Conservation (phyloP, 129 eudicot genomes). For the Pulicaria dysenterica region DNA sequence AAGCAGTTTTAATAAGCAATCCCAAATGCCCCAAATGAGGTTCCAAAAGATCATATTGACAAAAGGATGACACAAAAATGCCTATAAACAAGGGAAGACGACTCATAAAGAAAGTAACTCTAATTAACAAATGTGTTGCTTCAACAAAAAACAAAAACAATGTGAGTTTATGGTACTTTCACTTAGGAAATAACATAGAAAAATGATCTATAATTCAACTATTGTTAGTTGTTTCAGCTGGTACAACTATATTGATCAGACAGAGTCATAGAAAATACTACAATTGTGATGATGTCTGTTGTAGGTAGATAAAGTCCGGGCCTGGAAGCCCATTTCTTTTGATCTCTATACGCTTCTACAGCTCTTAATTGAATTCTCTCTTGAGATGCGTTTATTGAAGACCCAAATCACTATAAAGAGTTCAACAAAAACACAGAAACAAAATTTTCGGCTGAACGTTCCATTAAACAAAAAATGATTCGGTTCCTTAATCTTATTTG, state of each 20-base stretch:
- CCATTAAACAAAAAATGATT: too few species aligned
- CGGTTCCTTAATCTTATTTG: too few species aligned
- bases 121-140: not conserved
- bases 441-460: not conserved
- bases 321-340: slow-evolving; percentile 85
- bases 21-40: too few species aligned
- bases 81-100: not conserved
- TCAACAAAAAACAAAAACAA: slow-evolving; percentile 21
- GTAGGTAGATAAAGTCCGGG: slow-evolving; percentile 75
- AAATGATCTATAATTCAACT: slow-evolving; percentile 8
- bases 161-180: slow-evolving; percentile 14
- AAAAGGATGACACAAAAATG: not conserved
- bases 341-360: slow-evolving; percentile 77
- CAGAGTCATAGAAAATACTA: too few species aligned
- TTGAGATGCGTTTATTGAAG: slow-evolving; percentile 60
- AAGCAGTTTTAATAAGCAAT: too few species aligned
- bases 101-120: not conserved
- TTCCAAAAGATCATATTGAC: not conserved
- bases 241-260: not conserved
- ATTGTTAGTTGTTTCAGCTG: not conserved
- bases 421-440: not conserved
- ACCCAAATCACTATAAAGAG: slow-evolving; percentile 52
- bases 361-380: slow-evolving; percentile 88
- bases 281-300: slow-evolving; percentile 25
- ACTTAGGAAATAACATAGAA: slow-evolving; percentile 10